Evolutionary conservation across 768 basidiomycete genomes (phyloP), one percentile per base, ranked within the genome.

Genomic region (Tylopilus rubrobrunneus): DNA sequence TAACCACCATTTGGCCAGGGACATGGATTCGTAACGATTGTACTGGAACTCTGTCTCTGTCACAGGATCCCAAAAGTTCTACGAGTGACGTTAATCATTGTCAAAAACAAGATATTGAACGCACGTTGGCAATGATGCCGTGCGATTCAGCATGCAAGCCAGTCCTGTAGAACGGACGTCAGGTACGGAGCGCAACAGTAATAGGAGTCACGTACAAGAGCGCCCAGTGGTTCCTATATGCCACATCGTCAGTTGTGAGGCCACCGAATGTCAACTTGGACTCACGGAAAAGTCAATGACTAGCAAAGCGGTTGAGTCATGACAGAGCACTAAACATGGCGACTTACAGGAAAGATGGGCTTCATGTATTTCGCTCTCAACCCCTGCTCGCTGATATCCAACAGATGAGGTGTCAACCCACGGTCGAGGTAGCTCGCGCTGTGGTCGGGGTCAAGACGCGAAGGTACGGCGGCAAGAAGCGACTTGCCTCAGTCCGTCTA

Each of bases 271-370:
- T 39, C 9, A 15, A 56, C 28, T 7, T 33, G 45, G 21, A 77
- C 89, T 78, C 65, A 92, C 84, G 93, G 94, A 62, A 96, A 96
- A 3, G 93, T 96, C 60, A 93, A 68, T 1, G 91, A 90, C 89
- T 92, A 56, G 51, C 9, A 37, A 40, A 48, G 34, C 29, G 10
- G 10, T 31, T 31, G 31, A 17, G 19, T 59, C 11, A 65, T 55
- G 17, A n/a, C 19, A 29, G 45, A 5, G 23, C 23, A 43, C 23
- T 6, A 48, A 9, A 46, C 39, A 3, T 23, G 12, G 60, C 77
- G 84, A 72, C 85, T 61, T 56, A 91, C 90, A 6, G 94, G 94
- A 60, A 95, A 95, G 7, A 92, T 68, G n/a, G 94, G 89, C 45
- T 78, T 76, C 84, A 96, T 85, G 5, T 82, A 89, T 68, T 95